Percentiles rank a stretch among this genome's conserved stretches.
Conservation (phyloP, 495 filamentous ascomycete genomes). For the Talaromyces stipitatus region DNA sequence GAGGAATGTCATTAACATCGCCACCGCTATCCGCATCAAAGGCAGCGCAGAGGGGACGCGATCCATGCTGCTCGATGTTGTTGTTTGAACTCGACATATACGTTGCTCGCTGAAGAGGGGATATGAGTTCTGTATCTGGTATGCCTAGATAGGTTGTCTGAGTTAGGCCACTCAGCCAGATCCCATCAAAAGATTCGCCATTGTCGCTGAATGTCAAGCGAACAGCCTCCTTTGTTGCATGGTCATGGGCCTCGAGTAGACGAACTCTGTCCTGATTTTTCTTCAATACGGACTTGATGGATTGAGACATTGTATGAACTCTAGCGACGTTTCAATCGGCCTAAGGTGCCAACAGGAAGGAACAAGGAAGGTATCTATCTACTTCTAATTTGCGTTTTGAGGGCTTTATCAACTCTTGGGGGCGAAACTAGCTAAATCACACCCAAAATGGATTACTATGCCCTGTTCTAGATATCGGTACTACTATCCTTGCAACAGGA, state of each 20-base stretch:
- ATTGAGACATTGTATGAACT: neutral
- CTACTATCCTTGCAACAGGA: no score
- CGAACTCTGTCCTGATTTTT: neutral
- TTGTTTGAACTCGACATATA: neutral
- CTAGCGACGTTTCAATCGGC: no score
- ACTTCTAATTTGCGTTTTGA: no score
- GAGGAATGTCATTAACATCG: neutral
- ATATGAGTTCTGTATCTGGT: neutral
- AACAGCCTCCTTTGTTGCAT: neutral
- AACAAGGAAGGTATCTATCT: no score
- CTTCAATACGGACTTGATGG: neutral
- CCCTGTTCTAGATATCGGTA: no score
- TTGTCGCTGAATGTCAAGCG: neutral
- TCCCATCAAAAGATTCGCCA: neutral
- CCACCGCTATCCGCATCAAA: neutral
- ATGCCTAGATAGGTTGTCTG: neutral
- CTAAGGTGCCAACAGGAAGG: no score
- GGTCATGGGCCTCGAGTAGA: neutral
- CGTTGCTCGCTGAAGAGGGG: neutral
- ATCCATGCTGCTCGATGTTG: no score
- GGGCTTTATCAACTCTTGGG: no score
- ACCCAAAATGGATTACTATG: no score
- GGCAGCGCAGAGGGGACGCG: neutral
- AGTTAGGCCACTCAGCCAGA: neutral
- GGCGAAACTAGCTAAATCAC: no score